Base-by-base conservation (phyloP, 2,329 filamentous ascomycete species). In the Cercospora sp. region DNA sequence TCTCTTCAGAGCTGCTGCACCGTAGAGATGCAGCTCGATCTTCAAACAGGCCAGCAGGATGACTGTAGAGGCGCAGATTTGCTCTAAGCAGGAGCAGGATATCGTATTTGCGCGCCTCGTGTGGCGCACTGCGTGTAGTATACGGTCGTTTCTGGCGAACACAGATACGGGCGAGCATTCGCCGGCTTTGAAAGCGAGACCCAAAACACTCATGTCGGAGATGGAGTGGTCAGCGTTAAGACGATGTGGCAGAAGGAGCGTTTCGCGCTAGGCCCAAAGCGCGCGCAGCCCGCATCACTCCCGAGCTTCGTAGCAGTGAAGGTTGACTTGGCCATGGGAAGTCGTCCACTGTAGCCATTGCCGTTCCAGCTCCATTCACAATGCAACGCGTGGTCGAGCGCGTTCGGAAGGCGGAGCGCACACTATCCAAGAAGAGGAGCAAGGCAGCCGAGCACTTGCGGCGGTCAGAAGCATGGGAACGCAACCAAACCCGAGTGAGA, bases 391-490 rank as follows among this genome's bases (percentile, higher is more conserved):
- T 72, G 5, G 60, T 69, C 61, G 63, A 67, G 32, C 70, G 70
- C 21, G 61, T 69, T 7, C 63, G 66, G 6, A 62, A 40, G 60
- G 66, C 70, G n/a, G 60, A 60, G n/a, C 63, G 64, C n/a, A 34
- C 59, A 12, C 30, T 53, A 4, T 65, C 65, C 12, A 68, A 68
- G 16, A 66, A 65, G 40, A 67, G 66, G 32, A 45, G 57, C 37
- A 69, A 66, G 45, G 57, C 30, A 16, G 43, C 63, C 18, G 61
- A 62, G 18, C 43, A 65, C n/a, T 53, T 60, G 59, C 45, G 71
- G 51, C 73, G 73, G 57, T 57, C 62, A 13, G 73, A 79, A 62
- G 74, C 72, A 63, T 79, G 72, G 72, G 71, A 77, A 13, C 73
- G 74, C 66, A 77, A 74, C 66, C 74, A 78, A 58, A 67, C 65